These are phyloP conservation scores for Aquilaria yunnanensis DNA, from an alignment of 345 rosid species.

Conservation along the genomic window DNA sequence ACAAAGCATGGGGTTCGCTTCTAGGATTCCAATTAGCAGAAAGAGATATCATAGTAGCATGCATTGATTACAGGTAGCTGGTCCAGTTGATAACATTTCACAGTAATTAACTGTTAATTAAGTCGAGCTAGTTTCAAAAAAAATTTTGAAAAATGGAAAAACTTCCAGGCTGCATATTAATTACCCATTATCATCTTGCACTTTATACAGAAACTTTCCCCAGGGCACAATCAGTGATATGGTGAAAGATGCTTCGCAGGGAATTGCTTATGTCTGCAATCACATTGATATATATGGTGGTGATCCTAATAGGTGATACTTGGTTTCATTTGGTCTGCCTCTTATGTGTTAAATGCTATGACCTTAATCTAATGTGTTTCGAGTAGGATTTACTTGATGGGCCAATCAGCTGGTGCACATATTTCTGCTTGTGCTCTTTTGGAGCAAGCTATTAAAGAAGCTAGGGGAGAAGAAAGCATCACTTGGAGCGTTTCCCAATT, in stretches of 20 bases:
- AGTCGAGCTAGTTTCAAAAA: too few relatives aligned
- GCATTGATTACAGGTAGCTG: conserved; percentile 84
- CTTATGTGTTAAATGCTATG: conserved; percentile 12
- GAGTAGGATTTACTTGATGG: conserved; percentile 84
- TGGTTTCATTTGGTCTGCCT: conserved; percentile 2
- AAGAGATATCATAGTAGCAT: conserved; percentile 88
- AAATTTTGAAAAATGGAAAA: too few relatives aligned
- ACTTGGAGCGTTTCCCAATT: conserved; percentile 81
- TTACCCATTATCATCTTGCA: background rate
- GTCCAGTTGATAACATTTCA: conserved; percentile 9
- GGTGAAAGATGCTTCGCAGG: conserved; percentile 74
- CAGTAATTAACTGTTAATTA: too few relatives aligned
- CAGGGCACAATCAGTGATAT: conserved; percentile 93
- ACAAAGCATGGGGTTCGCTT: conserved; percentile 99
- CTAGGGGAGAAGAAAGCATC: conserved; percentile 40
- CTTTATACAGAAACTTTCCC: conserved; percentile 71
- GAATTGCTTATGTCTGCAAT: conserved; percentile 81
- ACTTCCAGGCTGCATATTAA: too few relatives aligned
- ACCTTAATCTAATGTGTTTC: conserved; percentile 15
- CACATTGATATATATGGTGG: conserved; percentile 79
- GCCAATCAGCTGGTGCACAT: conserved; percentile 99
- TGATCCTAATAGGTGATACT: conserved; percentile 70
- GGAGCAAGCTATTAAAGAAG: conserved; percentile 87
- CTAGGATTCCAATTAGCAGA: conserved; percentile 91
- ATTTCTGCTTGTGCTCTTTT: conserved; percentile 85